These are phyloP conservation scores for Cytospora leucostoma DNA, from an alignment of 2,329 filamentous ascomycete species.

Conservation along the genomic window DNA sequence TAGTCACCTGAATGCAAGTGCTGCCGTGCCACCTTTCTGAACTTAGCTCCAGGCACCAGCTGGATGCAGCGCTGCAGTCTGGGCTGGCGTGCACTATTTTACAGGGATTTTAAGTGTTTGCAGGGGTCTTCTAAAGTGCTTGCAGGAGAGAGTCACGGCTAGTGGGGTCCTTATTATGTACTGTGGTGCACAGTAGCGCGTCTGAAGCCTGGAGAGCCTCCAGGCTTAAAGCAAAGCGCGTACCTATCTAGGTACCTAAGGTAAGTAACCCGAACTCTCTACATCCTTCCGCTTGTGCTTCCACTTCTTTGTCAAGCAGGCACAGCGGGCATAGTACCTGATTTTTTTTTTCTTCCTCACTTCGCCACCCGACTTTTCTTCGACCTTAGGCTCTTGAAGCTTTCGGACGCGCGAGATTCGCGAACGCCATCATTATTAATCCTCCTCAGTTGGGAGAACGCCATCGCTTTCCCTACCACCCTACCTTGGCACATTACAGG, in stretches of 20 bases:
- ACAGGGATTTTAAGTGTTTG: background rate
- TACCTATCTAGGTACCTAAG: too few species aligned
- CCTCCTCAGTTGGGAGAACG: background rate
- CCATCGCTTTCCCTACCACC: background rate
- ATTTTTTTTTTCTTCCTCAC: background rate
- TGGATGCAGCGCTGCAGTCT: background rate
- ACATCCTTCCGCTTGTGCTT: background rate
- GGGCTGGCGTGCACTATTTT: background rate
- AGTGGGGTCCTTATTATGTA: background rate
- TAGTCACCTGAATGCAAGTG: slow-evolving; percentile 1
- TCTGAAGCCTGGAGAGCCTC: background rate
- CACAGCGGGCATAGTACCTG: background rate
- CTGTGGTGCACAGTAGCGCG: background rate
- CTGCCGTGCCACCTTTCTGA: background rate
- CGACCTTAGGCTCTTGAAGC: background rate
- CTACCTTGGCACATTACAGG: background rate
- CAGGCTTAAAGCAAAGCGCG: background rate
- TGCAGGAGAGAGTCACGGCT: background rate
- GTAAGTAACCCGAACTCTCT: background rate
- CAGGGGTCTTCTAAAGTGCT: slow-evolving; percentile 1
- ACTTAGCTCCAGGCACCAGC: slow-evolving; percentile 1
- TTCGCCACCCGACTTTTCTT: background rate
- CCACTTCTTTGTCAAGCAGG: background rate
- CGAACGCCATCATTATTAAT: background rate
- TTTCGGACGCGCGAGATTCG: background rate